Evolutionary conservation across 2,329 filamentous ascomycete genomes (phyloP), one percentile per base, ranked within the genome.

Genomic region (Aspergillus bombycis): DNA sequence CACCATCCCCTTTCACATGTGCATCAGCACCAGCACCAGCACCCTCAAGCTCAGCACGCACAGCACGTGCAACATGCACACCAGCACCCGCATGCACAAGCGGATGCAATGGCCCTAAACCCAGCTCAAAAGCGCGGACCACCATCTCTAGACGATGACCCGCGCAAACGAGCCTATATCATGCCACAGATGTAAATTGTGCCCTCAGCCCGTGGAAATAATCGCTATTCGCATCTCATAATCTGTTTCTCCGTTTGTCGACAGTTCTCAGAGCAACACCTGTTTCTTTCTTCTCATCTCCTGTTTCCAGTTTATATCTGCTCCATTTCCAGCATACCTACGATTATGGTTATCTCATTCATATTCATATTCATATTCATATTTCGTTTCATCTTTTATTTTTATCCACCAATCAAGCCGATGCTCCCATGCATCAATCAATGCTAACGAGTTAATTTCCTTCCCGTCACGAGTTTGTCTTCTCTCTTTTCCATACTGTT

Each of bases 141-240:
- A 3, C 57, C 65, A 26, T 56, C 53, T 11, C 57, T 67, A 19
- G 67, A 68, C 34, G 67, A 70, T 16, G 68, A 70, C 34, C 68
- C 68, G 3, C 67, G 68, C 32, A 70, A 70, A 46, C 65, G 68
- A 28, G 66, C 67, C 30, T 70, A 65, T 41, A 63, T 70, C 12
- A 67, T 70, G 62, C 65, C 64, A 46, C 62, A 69, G 53, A 62
- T 64, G 62, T 67, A 69, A 52, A 52, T 52, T 28, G 28, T 32
- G 14, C 16, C 48, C 41, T 11, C 16, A 21, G 21, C 4, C 10
- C 28, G 28, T 52, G 48, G 48, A 52, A 52, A 52, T 52, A 52
- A 52, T 34, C 19, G 4, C 16, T 52, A 50, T 16, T 32, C n/a
- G 16, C 32, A 59, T 50, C 23, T 41, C 45, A 21, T 52, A 32